phyloP scores from a whole-genome alignment of 208 protist genomes.

The Trypanosoma vivax region DNA sequence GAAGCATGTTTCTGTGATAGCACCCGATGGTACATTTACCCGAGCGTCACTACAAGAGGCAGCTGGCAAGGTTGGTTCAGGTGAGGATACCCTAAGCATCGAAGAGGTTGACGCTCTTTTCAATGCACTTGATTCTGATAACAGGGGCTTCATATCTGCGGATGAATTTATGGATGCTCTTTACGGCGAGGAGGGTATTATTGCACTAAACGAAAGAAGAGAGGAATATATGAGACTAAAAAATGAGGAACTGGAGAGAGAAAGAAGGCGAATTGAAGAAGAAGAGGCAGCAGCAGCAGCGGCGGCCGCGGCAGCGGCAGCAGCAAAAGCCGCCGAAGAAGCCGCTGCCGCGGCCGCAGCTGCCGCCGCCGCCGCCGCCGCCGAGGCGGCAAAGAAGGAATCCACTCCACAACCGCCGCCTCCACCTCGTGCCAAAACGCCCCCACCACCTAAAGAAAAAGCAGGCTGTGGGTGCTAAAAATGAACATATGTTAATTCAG shows the following conservation, averaged over 20 bases:
- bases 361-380: neutral
- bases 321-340: conserved; percentile 3
- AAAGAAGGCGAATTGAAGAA: neutral
- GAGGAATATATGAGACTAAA: conserved; percentile 24
- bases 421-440: too few relatives aligned
- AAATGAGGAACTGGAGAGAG: too few relatives aligned
- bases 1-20: conserved; percentile 55
- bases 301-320: neutral
- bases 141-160: conserved; percentile 62
- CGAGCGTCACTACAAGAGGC: conserved; percentile 67
- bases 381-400: neutral
- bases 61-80: conserved; percentile 32
- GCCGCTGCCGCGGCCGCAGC: conserved; percentile 4
- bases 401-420: too few relatives aligned
- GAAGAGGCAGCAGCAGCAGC: conserved; percentile 1
- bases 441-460: conserved; percentile 38
- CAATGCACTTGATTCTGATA: conserved; percentile 51
- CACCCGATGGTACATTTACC: conserved; percentile 64
- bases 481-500: too few relatives aligned
- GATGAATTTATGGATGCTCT: conserved; percentile 70
- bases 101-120: conserved; percentile 82
- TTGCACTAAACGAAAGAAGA: conserved; percentile 44
- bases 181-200: conserved; percentile 57
- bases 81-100: conserved; percentile 32
- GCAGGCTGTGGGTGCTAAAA: conserved; percentile 46